Evolutionary conservation across 2,329 filamentous ascomycete species (phyloP).

Genomic region (Fusarium beomiforme): DNA sequence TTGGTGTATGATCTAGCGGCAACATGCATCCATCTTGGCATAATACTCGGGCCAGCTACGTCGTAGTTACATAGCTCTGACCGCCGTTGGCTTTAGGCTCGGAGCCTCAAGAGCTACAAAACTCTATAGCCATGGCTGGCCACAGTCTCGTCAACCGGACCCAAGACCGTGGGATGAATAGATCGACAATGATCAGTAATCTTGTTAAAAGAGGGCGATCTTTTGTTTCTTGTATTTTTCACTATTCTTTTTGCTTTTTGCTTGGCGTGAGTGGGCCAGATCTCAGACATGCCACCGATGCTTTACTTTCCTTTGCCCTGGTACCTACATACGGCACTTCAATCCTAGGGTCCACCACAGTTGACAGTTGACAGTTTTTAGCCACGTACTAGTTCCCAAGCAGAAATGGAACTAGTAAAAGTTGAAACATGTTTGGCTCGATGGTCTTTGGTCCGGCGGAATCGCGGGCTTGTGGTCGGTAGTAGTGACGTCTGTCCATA

Average conservation of each 20-base stretch:
- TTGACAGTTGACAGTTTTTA: neutral
- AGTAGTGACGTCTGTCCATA: neutral
- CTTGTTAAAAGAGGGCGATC: neutral
- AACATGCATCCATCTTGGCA: neutral
- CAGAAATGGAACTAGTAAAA: neutral
- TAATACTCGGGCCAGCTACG: neutral
- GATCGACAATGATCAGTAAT: conserved; percentile 16
- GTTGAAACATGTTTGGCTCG: neutral
- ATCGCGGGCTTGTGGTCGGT: neutral
- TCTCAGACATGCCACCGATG: neutral
- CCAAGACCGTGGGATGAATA: neutral
- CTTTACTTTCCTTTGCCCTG: no score
- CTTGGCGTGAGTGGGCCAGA: neutral
- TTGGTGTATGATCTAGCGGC: neutral
- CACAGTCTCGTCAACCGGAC: neutral
- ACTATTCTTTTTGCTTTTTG: neutral
- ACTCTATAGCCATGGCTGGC: neutral
- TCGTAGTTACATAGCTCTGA: neutral
- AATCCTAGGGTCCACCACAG: neutral
- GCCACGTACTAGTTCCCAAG: conserved; percentile 8
- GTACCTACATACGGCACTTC: neutral
- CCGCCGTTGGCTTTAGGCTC: neutral
- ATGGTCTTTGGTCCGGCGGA: neutral
- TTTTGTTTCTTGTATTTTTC: neutral
- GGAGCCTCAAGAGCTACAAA: neutral